Conservation (phyloP, 225 moss, liverwort and hornwort species). For the Anthoceros angustus region DNA sequence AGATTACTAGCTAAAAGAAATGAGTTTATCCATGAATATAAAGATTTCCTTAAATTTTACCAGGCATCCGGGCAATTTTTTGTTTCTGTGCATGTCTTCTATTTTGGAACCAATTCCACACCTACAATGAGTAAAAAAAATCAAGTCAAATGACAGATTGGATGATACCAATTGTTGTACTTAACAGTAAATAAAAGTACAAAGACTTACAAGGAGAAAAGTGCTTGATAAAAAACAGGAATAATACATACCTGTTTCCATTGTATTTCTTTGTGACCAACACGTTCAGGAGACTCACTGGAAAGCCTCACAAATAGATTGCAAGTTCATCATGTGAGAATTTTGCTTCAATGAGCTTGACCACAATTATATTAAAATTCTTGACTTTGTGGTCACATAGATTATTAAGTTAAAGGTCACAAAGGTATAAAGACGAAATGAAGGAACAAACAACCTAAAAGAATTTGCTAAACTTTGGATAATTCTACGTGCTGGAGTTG, state of each 20-base stretch:
- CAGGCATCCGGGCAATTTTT: neutral
- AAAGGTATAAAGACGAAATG: neutral
- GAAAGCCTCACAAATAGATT: no score
- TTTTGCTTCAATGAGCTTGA: no score
- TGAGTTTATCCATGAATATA: no score
- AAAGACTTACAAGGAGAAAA: neutral
- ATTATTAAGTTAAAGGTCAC: no score
- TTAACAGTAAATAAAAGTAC: neutral
- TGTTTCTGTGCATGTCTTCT: conserved; percentile 1
- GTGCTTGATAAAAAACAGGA: neutral
- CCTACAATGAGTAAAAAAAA: neutral
- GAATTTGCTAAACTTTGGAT: conserved; percentile 1
- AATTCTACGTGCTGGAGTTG: conserved; percentile 1
- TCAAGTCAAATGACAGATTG: neutral
- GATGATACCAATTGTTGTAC: neutral
- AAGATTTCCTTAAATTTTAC: neutral
- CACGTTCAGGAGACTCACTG: neutral
- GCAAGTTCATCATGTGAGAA: no score
- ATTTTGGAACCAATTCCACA: conserved; percentile 1
- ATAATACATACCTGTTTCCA: neutral
- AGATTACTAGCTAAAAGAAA: neutral
- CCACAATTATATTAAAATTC: no score
- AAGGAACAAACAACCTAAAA: neutral
- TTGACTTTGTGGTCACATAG: no score
- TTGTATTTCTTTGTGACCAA: neutral